phyloP scores from a whole-genome alignment of 2,329 filamentous ascomycete species.

The Fusarium sp. region DNA sequence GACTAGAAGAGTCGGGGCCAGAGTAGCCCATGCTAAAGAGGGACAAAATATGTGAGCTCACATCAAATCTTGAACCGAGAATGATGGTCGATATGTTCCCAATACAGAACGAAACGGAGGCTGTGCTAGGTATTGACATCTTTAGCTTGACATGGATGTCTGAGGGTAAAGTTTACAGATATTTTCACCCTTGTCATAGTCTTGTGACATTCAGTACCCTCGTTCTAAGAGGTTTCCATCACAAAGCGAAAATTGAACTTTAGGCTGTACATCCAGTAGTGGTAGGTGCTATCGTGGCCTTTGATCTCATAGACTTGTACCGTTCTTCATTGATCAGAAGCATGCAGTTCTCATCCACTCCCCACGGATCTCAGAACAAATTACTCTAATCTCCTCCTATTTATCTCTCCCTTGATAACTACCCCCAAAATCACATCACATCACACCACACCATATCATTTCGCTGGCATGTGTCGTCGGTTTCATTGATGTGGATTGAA shows the following conservation, averaged over 20 bases:
- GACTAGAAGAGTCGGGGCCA: background rate
- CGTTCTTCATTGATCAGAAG: background rate
- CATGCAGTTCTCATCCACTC: background rate
- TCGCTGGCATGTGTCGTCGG: constrained; percentile 1
- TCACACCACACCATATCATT: background rate
- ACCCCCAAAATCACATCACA: background rate
- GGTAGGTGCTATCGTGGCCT: background rate
- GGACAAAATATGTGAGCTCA: background rate
- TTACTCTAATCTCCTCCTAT: constrained; percentile 17
- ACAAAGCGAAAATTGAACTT: background rate
- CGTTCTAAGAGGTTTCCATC: background rate
- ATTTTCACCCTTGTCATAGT: background rate
- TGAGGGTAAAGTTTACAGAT: background rate
- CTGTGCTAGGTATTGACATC: background rate
- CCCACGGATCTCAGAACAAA: background rate
- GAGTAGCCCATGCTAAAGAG: background rate
- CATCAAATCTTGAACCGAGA: background rate
- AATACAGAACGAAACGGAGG: background rate
- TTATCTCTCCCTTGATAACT: background rate
- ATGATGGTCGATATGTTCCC: background rate
- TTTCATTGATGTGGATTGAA: constrained; percentile 11
- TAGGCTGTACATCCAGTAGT: background rate
- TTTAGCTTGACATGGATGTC: background rate
- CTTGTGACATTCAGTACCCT: background rate
- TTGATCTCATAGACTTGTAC: background rate